Conservation (phyloP, 441 rosid species). For the Adansonia rubrostipa region DNA sequence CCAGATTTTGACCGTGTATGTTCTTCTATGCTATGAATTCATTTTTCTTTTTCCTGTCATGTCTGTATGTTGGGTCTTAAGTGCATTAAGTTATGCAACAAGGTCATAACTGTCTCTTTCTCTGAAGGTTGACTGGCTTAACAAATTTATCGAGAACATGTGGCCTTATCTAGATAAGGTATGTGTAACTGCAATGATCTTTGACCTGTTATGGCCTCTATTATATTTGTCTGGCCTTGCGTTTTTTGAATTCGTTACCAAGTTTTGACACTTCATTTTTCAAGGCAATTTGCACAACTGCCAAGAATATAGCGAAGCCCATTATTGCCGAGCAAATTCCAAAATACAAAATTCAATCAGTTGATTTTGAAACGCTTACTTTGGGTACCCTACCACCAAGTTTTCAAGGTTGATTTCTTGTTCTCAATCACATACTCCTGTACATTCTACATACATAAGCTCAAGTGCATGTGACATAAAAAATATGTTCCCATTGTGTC, state of each 20-base stretch:
- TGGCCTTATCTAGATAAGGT: constrained; percentile 77
- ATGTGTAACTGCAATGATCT: constrained; percentile 18
- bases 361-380: constrained; percentile 69
- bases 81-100: background rate
- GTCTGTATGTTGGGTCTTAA: background rate
- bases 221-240: background rate
- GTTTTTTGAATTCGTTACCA: constrained; percentile 9
- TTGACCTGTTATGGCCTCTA: constrained; percentile 18
- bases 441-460: background rate
- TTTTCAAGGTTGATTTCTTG: constrained; percentile 53
- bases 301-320: constrained; percentile 58
- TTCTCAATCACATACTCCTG: constrained; percentile 3
- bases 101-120: constrained; percentile 21
- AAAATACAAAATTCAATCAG: constrained; percentile 66
- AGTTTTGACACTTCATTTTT: constrained; percentile 28
- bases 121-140: constrained; percentile 74
- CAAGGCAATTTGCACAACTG: constrained; percentile 68
- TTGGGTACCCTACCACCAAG: constrained; percentile 69
- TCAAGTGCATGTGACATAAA: background rate
- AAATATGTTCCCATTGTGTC: background rate
- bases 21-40: constrained; percentile 19
- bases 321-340: constrained; percentile 72
- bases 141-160: constrained; percentile 59
- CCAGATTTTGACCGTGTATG: constrained; percentile 81
- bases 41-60: background rate